Evolutionary conservation across 1,139 yeast species (phyloP).

Genomic region (Geotrichum carabidarum): DNA sequence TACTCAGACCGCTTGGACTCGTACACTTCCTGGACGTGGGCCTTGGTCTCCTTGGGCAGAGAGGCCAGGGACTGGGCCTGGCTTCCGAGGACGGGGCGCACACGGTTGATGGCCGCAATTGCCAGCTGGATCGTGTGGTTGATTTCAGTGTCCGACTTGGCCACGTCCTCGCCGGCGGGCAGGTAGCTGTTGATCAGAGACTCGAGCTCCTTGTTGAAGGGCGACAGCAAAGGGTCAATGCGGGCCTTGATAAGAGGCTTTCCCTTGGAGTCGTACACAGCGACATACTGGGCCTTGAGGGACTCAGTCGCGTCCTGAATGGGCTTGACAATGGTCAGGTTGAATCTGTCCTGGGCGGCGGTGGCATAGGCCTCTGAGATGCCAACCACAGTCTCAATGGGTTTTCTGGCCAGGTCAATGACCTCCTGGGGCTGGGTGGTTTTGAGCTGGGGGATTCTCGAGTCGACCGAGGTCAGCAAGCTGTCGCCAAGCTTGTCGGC

Average conservation of each 20-base stretch:
- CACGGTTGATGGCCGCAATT: constrained; percentile 33
- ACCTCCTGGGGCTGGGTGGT: constrained; percentile 37
- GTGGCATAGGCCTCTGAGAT: constrained; percentile 30
- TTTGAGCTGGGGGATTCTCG: constrained; percentile 36
- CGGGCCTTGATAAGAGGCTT: constrained; percentile 56
- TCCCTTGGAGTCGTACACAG: constrained; percentile 51
- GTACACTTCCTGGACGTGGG: constrained; percentile 31
- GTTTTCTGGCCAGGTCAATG: constrained; percentile 32
- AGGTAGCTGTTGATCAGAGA: constrained; percentile 42
- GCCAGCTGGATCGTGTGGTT: constrained; percentile 34
- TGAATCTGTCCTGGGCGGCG: constrained; percentile 32
- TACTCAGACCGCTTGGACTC: constrained; percentile 29
- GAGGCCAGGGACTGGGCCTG: constrained; percentile 27
- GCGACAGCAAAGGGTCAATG: constrained; percentile 60
- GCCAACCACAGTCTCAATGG: constrained; percentile 32
- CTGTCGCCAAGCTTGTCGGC: constrained; percentile 40
- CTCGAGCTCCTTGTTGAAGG: constrained; percentile 54
- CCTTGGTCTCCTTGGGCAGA: constrained; percentile 28
- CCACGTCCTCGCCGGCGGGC: constrained; percentile 46
- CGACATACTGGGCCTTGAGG: constrained; percentile 34
- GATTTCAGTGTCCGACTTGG: constrained; percentile 32
- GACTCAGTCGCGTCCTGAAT: constrained; percentile 32
- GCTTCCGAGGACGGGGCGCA: constrained; percentile 32
- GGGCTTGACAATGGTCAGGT: constrained; percentile 33
- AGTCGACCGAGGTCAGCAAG: constrained; percentile 34